A percentile compares a stretch with the other conserved stretches of the same genome.
Conservation (phyloP, 2,329 filamentous ascomycete species). For the Sarocladium strictum region DNA sequence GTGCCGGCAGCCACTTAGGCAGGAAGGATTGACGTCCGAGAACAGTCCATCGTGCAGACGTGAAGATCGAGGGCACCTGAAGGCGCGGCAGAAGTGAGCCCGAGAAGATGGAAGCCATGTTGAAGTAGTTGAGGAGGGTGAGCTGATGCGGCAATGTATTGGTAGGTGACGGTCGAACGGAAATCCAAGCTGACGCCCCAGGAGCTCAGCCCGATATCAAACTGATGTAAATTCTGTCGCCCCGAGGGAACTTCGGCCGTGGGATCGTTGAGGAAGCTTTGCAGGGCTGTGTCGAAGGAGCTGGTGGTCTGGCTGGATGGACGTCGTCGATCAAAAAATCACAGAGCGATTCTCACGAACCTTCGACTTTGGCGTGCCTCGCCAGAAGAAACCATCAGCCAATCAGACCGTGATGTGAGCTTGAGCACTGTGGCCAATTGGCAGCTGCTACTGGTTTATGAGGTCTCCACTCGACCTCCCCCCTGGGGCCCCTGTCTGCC, state of each 20-base stretch:
- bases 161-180: no score
- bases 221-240: no score
- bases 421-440: slow-evolving; percentile 11
- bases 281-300: slow-evolving; percentile 4
- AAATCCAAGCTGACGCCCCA: no score
- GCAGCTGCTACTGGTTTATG: background rate
- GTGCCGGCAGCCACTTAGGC: slow-evolving; percentile 33
- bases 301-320: slow-evolving; percentile 11
- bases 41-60: slow-evolving; percentile 29
- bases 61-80: slow-evolving; percentile 33
- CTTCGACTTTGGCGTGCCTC: slow-evolving; percentile 4
- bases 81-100: slow-evolving; percentile 51
- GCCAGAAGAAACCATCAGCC: slow-evolving; percentile 6
- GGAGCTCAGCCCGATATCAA: no score
- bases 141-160: no score
- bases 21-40: background rate
- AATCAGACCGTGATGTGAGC: slow-evolving; percentile 5
- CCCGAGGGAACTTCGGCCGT: background rate
- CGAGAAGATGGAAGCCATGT: slow-evolving; percentile 39
- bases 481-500: background rate
- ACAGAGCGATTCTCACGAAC: background rate
- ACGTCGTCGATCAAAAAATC: slow-evolving; percentile 8
- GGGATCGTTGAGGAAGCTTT: slow-evolving; percentile 10
- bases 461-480: background rate
- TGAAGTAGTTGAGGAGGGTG: no score